Conservation (phyloP, 257 asterid genomes). For the Nicotiana paniculata region DNA sequence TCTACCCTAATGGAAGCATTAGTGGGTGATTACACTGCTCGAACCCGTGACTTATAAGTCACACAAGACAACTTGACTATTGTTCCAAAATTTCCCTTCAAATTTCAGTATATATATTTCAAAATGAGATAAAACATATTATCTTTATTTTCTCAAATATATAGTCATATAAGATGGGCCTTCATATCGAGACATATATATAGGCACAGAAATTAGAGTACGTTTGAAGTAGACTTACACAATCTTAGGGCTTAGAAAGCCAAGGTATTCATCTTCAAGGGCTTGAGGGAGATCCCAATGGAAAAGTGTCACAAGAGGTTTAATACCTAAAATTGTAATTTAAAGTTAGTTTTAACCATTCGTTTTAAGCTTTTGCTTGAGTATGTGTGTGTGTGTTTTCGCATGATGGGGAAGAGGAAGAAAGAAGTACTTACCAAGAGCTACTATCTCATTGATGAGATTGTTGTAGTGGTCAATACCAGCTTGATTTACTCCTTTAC, state of each 20-base stretch:
- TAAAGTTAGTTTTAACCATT: neutral
- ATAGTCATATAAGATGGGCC: neutral
- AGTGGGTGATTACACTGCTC: too few species aligned
- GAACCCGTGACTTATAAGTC: too few species aligned
- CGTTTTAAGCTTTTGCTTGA: neutral
- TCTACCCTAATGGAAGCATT: too few species aligned
- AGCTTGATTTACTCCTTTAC: conserved; percentile 47
- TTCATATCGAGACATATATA: neutral
- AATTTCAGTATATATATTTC: too few species aligned
- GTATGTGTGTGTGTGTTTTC: neutral
- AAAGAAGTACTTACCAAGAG: conserved; percentile 32
- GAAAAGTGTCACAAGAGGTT: conserved; percentile 51
- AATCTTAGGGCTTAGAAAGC: conserved; percentile 47
- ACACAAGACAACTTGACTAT: too few species aligned
- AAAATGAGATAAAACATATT: too few species aligned
- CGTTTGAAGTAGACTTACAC: conserved; percentile 33
- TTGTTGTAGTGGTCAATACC: conserved; percentile 59
- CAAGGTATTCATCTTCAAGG: conserved; percentile 57
- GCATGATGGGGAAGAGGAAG: too few species aligned
- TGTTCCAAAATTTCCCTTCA: too few species aligned
- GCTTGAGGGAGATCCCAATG: conserved; percentile 86
- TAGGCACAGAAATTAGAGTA: neutral
- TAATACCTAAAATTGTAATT: conserved; percentile 27
- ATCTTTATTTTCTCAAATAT: too few species aligned
- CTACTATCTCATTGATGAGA: conserved; percentile 44